A percentile compares a stretch with the other conserved stretches of the same genome.
Evolutionary conservation across 306 rosid genomes (phyloP).

Genomic region (Citrullus colocynthis): DNA sequence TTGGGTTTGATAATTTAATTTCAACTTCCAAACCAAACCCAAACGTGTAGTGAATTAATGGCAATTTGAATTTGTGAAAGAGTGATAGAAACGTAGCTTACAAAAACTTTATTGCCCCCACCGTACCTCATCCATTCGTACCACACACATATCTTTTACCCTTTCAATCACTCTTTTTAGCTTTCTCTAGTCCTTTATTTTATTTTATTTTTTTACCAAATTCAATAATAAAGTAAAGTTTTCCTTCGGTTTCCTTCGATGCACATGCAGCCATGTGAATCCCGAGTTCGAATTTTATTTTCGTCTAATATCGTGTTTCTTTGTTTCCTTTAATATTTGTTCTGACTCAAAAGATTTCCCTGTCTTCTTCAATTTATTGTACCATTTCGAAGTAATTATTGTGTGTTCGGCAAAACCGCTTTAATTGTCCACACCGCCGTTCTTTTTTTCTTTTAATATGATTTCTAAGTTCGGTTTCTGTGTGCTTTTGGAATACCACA

Average conservation of each 20-base stretch:
- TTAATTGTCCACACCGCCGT: not conserved
- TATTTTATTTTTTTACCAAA: too few species aligned
- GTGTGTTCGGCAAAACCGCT: not conserved
- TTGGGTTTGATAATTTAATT: not conserved
- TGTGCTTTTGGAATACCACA: not conserved
- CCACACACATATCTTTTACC: conserved; percentile 22
- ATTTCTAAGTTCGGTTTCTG: not conserved
- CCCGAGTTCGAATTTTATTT: not conserved
- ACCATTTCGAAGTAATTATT: not conserved
- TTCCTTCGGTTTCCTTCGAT: not conserved
- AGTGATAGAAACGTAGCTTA: conserved; percentile 8
- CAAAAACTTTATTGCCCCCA: not conserved
- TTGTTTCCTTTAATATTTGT: not conserved
- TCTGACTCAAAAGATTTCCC: not conserved
- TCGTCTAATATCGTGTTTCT: not conserved
- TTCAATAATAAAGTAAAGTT: too few species aligned
- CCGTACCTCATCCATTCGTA: conserved; percentile 68
- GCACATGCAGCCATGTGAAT: conserved; percentile 7
- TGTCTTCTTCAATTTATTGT: not conserved
- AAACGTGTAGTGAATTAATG: conserved; percentile 22
- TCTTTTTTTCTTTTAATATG: not conserved
- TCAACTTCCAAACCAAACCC: not conserved
- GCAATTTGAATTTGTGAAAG: not conserved
- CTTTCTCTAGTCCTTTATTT: not conserved
- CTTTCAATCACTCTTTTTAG: not conserved